These are phyloP conservation scores for Stereocaulon alpinum DNA, from an alignment of 495 filamentous ascomycete species.

Conservation along the genomic window DNA sequence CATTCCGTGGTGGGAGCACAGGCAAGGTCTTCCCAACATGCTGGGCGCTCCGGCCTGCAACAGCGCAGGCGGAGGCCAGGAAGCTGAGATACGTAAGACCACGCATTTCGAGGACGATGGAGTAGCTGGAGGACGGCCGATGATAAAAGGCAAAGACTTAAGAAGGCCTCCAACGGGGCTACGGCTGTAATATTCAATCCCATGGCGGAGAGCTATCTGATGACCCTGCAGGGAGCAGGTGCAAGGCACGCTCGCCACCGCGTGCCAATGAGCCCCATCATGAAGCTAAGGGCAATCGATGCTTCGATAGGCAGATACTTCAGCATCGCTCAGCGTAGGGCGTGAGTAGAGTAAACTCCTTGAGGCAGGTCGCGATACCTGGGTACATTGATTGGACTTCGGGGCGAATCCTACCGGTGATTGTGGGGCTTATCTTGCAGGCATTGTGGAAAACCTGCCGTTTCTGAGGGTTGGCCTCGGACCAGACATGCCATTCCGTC, in stretches of 20 bases:
- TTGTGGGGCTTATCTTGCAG: not conserved
- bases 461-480: not conserved
- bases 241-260: not conserved
- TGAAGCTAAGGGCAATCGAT: not conserved
- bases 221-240: not conserved
- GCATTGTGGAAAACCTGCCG: not conserved
- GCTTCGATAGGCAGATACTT: not conserved
- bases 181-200: not conserved
- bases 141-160: not conserved
- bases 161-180: not conserved
- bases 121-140: not conserved
- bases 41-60: slow-evolving; percentile 22
- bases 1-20: slow-evolving; percentile 13
- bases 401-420: not conserved
- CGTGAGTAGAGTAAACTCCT: not conserved
- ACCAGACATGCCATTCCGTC: not conserved
- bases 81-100: slow-evolving; percentile 5
- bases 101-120: slow-evolving; percentile 5
- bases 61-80: slow-evolving; percentile 1
- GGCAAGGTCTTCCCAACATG: slow-evolving; percentile 23
- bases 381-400: not conserved
- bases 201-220: slow-evolving; percentile 3
- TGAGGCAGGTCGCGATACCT: not conserved
- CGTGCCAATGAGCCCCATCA: not conserved
- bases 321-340: not conserved